These are phyloP conservation scores for Krasilnikovozyma curviuscula DNA, from an alignment of 768 basidiomycete species.

Conservation along the genomic window DNA sequence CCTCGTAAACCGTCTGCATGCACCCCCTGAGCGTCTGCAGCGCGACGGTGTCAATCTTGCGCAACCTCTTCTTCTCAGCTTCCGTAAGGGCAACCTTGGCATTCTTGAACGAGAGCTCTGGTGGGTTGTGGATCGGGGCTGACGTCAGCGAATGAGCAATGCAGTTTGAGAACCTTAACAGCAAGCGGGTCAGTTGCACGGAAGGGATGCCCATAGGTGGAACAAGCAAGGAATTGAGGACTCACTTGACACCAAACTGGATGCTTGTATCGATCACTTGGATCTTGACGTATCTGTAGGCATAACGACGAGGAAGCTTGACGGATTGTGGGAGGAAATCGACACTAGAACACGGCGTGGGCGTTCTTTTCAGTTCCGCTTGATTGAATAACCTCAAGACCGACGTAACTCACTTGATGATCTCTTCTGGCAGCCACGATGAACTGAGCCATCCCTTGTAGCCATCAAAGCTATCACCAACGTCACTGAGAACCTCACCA, in stretches of 20 bases:
- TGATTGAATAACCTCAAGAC: too few relatives aligned
- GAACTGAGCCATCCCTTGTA: conserved; percentile 17
- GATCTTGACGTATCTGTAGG: conserved; percentile 19
- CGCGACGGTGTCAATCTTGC: conserved; percentile 14
- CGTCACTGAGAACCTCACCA: conserved; percentile 19
- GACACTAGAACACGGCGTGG: conserved; percentile 1
- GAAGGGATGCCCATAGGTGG: too few relatives aligned
- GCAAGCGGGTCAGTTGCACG: neutral
- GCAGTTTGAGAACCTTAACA: conserved; percentile 9
- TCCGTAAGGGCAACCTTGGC: conserved; percentile 1
- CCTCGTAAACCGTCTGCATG: conserved; percentile 20
- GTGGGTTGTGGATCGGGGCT: conserved; percentile 9
- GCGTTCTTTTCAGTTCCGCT: too few relatives aligned
- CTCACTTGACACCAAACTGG: conserved; percentile 10
- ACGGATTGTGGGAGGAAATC: conserved; percentile 15
- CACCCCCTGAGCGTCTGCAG: conserved; percentile 15
- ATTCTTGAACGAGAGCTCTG: conserved; percentile 2
- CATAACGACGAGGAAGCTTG: conserved; percentile 15
- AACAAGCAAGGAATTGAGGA: neutral
- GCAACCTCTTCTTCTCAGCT: conserved; percentile 8
- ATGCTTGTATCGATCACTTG: conserved; percentile 14
- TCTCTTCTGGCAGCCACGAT: conserved; percentile 18
- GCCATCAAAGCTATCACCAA: conserved; percentile 19
- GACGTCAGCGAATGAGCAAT: conserved; percentile 13
- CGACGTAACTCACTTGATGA: conserved; percentile 13